A percentile compares a stretch with the other conserved stretches of the same genome.
These are phyloP conservation scores for Pseudocercospora fuligena DNA, from an alignment of 2,329 filamentous ascomycete species.

Conservation along the genomic window DNA sequence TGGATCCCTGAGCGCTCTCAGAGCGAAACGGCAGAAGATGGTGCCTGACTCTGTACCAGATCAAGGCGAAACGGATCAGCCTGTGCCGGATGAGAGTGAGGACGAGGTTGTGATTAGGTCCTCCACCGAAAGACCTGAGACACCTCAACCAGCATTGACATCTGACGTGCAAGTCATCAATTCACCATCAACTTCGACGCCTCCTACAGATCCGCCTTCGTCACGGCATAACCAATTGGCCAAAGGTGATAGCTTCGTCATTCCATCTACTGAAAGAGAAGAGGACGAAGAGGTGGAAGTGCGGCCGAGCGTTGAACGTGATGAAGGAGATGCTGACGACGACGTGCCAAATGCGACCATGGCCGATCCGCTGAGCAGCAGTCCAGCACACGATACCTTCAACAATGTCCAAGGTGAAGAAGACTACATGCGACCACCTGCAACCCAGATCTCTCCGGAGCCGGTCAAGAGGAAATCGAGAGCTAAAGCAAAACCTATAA, in stretches of 20 bases:
- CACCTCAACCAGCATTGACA: constrained; percentile 26
- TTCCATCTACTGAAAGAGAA: constrained; percentile 28
- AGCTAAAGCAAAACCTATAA: constrained; percentile 40
- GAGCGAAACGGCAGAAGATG: constrained; percentile 29
- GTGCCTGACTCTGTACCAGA: constrained; percentile 1
- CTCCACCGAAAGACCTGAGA: constrained; percentile 29
- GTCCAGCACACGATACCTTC: constrained; percentile 29
- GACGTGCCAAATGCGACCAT: constrained; percentile 47
- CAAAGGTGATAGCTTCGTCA: constrained; percentile 24
- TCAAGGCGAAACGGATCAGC: not conserved
- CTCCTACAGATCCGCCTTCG: constrained; percentile 37
- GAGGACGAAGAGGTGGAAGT: constrained; percentile 26
- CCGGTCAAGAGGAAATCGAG: constrained; percentile 30
- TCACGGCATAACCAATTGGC: constrained; percentile 37
- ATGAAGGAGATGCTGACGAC: constrained; percentile 30
- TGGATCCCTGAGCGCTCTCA: constrained; percentile 27
- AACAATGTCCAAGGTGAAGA: not conserved
- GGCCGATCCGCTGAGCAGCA: constrained; percentile 52
- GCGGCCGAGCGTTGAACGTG: constrained; percentile 10
- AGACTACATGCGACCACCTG: constrained; percentile 28
- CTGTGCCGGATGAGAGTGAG: constrained; percentile 3
- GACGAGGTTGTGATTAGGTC: constrained; percentile 17
- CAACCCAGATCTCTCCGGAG: constrained; percentile 34
- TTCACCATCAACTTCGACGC: constrained; percentile 42
- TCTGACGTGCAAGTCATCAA: constrained; percentile 40